Conservation (phyloP, 192 early-diverging fungal species). For the Phycomyces nitens region DNA sequence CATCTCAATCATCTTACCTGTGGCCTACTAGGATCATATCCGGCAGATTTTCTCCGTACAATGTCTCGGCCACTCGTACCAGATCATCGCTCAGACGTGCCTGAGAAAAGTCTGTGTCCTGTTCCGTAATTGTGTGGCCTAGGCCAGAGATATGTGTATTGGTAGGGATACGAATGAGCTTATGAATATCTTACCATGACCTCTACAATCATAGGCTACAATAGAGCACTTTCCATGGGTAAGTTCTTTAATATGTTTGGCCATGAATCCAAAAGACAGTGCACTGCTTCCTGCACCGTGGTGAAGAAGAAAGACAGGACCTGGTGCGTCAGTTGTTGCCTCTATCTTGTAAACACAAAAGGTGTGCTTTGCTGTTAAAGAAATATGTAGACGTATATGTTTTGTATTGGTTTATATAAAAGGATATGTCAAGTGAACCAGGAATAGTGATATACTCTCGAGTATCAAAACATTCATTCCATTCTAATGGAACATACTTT, state of each 20-base stretch:
- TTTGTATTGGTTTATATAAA: no score
- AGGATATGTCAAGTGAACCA: constrained; percentile 32
- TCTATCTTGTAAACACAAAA: constrained; percentile 44
- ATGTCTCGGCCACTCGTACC: constrained; percentile 37
- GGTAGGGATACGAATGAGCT: not conserved
- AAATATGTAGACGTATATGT: not conserved
- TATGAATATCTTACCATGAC: constrained; percentile 54
- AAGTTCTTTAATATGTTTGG: constrained; percentile 46
- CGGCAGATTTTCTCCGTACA: constrained; percentile 45
- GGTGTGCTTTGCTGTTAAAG: constrained; percentile 18
- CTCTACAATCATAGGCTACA: constrained; percentile 66
- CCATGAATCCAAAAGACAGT: constrained; percentile 63
- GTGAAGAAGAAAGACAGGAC: constrained; percentile 73
- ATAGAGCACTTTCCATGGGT: constrained; percentile 41
- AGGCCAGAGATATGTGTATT: not conserved
- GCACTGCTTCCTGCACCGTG: constrained; percentile 77
- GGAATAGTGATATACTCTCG: constrained; percentile 29
- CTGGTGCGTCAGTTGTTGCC: constrained; percentile 26
- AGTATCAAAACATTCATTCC: constrained; percentile 57
- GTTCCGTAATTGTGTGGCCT: constrained; percentile 44
- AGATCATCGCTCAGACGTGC: constrained; percentile 58
- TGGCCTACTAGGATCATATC: constrained; percentile 76
- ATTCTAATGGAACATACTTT: constrained; percentile 41
- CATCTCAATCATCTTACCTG: constrained; percentile 42
- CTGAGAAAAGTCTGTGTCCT: constrained; percentile 55